phyloP scores from a whole-genome alignment of 208 protist genomes.

The Borovskyia barvae region DNA sequence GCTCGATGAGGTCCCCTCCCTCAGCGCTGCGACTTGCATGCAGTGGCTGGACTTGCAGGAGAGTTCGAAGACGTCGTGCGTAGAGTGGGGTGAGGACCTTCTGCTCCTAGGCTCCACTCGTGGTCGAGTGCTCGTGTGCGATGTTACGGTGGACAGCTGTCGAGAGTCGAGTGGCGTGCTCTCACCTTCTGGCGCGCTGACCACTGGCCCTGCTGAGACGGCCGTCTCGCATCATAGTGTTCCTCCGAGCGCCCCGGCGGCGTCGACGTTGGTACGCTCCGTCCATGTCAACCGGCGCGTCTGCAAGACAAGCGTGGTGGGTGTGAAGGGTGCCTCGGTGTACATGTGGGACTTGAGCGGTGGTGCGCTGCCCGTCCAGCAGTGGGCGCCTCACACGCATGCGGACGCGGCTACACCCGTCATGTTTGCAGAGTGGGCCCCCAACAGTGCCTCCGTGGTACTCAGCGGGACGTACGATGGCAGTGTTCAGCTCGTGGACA shows the following conservation, averaged over 20 bases:
- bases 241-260: conserved; percentile 47
- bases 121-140: conserved; percentile 62
- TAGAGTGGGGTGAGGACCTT: conserved; percentile 69
- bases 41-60: conserved; percentile 64
- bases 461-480: conserved; percentile 74
- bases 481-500: conserved; percentile 65
- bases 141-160: conserved; percentile 24
- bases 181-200: conserved; percentile 24
- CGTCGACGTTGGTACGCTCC: conserved; percentile 65
- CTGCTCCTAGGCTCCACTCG: conserved; percentile 68
- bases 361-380: conserved; percentile 36
- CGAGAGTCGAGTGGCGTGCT: conserved; percentile 24
- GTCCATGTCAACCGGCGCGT: conserved; percentile 47
- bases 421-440: conserved; percentile 75
- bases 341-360: conserved; percentile 70
- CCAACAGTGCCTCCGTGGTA: conserved; percentile 51
- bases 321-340: conserved; percentile 34
- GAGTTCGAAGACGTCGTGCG: conserved; percentile 29
- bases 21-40: conserved; percentile 48
- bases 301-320: conserved; percentile 37
- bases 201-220: conserved; percentile 22
- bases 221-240: conserved; percentile 55
- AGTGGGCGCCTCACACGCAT: conserved; percentile 47
- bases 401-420: conserved; percentile 32
- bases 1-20: conserved; percentile 27